Evolutionary conservation across 208 protist genomes (phyloP).

Genomic region (Trypanosoma conorhini): DNA sequence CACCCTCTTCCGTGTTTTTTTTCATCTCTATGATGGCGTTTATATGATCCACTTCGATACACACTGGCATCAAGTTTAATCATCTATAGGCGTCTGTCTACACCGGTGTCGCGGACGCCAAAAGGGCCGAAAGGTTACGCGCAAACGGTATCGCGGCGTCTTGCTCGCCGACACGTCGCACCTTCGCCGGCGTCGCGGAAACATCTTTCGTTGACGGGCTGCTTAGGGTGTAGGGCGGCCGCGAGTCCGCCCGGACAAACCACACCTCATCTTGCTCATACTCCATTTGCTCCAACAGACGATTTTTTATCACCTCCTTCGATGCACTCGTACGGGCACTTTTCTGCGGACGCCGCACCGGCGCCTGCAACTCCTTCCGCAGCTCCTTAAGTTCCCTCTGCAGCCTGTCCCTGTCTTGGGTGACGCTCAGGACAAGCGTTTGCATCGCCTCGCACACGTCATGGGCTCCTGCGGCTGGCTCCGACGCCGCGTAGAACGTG

Average conservation of each 20-base stretch:
- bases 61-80: neutral
- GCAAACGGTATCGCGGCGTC: slow-evolving; percentile 11
- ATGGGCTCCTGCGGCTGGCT: neutral
- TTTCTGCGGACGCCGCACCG: neutral
- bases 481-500: neutral
- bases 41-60: neutral
- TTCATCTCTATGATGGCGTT: neutral
- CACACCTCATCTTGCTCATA: slow-evolving; percentile 26
- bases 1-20: neutral
- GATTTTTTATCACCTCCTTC: slow-evolving; percentile 4
- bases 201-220: slow-evolving; percentile 5
- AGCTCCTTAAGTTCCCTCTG: slow-evolving; percentile 14
- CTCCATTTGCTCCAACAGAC: slow-evolving; percentile 15
- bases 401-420: slow-evolving; percentile 23
- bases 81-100: neutral
- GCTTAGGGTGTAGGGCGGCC: slow-evolving; percentile 19
- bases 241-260: slow-evolving; percentile 12
- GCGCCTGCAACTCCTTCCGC: slow-evolving; percentile 6
- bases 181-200: neutral
- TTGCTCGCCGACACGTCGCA: neutral
- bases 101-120: slow-evolving; percentile 8
- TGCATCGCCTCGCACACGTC: slow-evolving; percentile 29
- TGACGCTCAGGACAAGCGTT: slow-evolving; percentile 26
- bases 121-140: slow-evolving; percentile 25
- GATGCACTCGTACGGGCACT: neutral